Evolutionary conservation across 2,329 filamentous ascomycete species (phyloP).

Genomic region (Alternaria viburni): DNA sequence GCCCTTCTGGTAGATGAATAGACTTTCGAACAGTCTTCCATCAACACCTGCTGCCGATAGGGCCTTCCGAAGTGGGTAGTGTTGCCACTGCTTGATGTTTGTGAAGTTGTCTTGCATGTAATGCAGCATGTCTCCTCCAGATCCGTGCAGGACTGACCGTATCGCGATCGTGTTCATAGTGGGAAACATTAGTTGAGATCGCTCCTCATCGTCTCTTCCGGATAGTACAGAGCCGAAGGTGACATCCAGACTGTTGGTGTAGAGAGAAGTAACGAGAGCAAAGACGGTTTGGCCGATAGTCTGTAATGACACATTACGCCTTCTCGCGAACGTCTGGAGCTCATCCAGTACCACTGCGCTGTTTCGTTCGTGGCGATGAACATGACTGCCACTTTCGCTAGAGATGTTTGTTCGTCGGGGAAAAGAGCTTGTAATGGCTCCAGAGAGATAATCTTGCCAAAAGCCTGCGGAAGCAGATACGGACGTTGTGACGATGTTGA

Average conservation of each 20-base stretch:
- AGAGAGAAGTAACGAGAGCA: constrained; percentile 71
- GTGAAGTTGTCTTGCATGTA: constrained; percentile 76
- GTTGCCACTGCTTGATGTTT: constrained; percentile 72
- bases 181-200: constrained; percentile 76
- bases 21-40: constrained; percentile 65
- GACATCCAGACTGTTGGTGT: constrained; percentile 71
- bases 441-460: constrained; percentile 73
- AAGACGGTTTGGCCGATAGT: constrained; percentile 78
- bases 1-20: constrained; percentile 70
- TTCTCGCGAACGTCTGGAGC: constrained; percentile 68
- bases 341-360: constrained; percentile 53
- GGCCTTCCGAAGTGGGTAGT: constrained; percentile 76
- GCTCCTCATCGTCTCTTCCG: constrained; percentile 76
- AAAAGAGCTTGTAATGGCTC: constrained; percentile 53
- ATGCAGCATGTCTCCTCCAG: constrained; percentile 66
- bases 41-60: constrained; percentile 59
- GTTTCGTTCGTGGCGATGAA: constrained; percentile 54
- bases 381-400: constrained; percentile 12
- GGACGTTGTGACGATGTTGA: constrained; percentile 58
- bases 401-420: constrained; percentile 25
- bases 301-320: constrained; percentile 73
- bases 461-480: constrained; percentile 63
- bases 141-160: constrained; percentile 74
- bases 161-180: constrained; percentile 91
- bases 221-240: constrained; percentile 84